Conservation (phyloP, 805 yeast genomes). For the Candida gorgasii region DNA sequence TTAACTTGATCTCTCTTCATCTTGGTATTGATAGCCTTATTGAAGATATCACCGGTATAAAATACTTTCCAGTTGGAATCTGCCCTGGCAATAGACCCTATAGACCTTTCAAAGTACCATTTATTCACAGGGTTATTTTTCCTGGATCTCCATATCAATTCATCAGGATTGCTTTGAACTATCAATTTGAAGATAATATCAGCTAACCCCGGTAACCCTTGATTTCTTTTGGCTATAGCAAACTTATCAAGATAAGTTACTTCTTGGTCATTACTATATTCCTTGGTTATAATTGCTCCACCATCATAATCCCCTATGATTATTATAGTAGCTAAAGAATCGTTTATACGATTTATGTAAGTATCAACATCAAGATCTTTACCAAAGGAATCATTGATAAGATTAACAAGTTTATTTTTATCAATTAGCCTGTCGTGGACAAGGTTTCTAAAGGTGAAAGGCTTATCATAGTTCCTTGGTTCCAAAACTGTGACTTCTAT, state of each 20-base stretch:
- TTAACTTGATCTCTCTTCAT: conserved; percentile 13
- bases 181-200: conserved; percentile 88
- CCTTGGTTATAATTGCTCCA: conserved; percentile 90
- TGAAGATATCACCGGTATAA: conserved; percentile 42
- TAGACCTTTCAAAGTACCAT: conserved; percentile 94
- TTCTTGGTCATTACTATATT: conserved; percentile 30
- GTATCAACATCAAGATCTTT: conserved; percentile 62
- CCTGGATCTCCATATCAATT: conserved; percentile 89
- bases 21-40: conserved; percentile 31
- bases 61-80: conserved; percentile 43
- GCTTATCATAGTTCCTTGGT: conserved; percentile 21
- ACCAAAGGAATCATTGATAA: conserved; percentile 81
- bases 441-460: conserved; percentile 44
- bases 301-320: conserved; percentile 96
- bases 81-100: conserved; percentile 54
- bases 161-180: conserved; percentile 64
- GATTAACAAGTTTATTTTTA: conserved; percentile 52
- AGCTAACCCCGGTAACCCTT: conserved; percentile 92
- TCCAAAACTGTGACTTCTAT: conserved; percentile 52
- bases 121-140: conserved; percentile 87
- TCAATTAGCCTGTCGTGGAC: conserved; percentile 47
- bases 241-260: conserved; percentile 90
- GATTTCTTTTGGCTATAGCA: conserved; percentile 80
- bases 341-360: conserved; percentile 66
- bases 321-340: conserved; percentile 70